Evolutionary conservation across 495 filamentous ascomycete species (phyloP), one percentile per base, ranked within the genome.

Genomic region (Neurospora sp.): DNA sequence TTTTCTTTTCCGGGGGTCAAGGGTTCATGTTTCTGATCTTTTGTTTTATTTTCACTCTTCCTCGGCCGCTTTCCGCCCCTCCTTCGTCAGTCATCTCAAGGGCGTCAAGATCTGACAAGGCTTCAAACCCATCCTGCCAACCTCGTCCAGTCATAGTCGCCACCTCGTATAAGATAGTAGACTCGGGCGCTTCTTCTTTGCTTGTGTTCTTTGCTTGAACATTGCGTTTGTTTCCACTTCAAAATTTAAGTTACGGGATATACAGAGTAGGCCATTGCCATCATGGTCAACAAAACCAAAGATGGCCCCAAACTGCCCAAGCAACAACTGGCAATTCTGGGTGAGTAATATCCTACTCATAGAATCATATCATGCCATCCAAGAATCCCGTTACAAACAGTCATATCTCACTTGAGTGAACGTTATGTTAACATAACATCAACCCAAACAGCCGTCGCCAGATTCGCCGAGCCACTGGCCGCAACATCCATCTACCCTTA

Each of bases 401-500:
- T 47, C 45, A 39, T 27, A 38, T 59, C 22, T 65, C 39, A 39
- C 1, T 9, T 69, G 47, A 20, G n/a, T 61, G 14, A 70, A 69
- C 22, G 20, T 27, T 3, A 39, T 71, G 68, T 80, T 82, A 74
- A 83, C 74, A 70, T 40, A 71, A 76, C 71, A 6, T 61, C 71
- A 39, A 61, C 16, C 20, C 38, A 4, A n/a, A n/a, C 71, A 93
- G 91, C 90, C 76, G 84, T 90, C 79, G 90, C 88, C 74, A 89
- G 95, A 75, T 94, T 98, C 77, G 93, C 94, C 69, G 95, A 98
- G 79, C 95, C 85, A 69, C 84, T 97, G 45, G 90, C 93, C 35
- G 83, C 94, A 74, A 97, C 94, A 6, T 94, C 91, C 9, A 89
- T 97, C 74, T 92, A 91, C 73, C 95, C 95, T 18, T 98, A 98